Base-by-base conservation (phyloP, 495 filamentous ascomycete genomes). In the Hypoxylon fuscum region DNA sequence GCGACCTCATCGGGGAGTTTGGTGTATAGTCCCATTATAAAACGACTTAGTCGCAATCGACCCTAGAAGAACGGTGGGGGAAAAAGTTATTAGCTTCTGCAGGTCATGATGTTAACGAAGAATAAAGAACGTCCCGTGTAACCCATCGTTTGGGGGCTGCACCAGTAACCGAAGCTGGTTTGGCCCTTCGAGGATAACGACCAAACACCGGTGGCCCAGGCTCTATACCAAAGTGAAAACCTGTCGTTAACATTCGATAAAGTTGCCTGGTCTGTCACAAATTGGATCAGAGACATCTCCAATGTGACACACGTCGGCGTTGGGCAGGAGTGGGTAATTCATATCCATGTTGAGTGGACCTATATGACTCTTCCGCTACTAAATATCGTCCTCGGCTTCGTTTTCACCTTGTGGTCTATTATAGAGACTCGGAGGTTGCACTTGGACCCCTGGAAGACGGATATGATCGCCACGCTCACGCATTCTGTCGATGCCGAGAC, bases 401-500 rank as follows among this genome's bases (percentile, higher is more conserved):
- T 35, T 18, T 68, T 53, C 35, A 42, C 42, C 27, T 1, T 60
- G 5, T 56, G 43, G 29, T 46, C 50, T 7, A 64, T 68, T 1
- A 6, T 42, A 12, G 55, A 64, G 7, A 68, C 60, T 0, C 49
- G 35, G 9, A 46, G 29, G 17, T 40, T 68, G 14, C 44, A 46
- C 2, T 23, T 68, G 1, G n/a, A 59, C 0, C 48, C 59, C 3
- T 68, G 55, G 50, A 68, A 68, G 25, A 60, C 65, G 34, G 45
- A 35, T n/a, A 54, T 59, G 55, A 49, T 60, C 9, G 55, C 59
- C 2, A 55, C 55, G 4, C 55, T 68, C 21, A 64, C 50, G n/a
- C 49, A 59, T 25, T 64, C 60, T 1, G 55, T 64, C 18, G 65
- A 68, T 11, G 46, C 40, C 14, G 50, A 59, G 20, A 68, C 60